Evolutionary conservation across 1,139 yeast species (phyloP).

Genomic region (Hyphopichia fennica): DNA sequence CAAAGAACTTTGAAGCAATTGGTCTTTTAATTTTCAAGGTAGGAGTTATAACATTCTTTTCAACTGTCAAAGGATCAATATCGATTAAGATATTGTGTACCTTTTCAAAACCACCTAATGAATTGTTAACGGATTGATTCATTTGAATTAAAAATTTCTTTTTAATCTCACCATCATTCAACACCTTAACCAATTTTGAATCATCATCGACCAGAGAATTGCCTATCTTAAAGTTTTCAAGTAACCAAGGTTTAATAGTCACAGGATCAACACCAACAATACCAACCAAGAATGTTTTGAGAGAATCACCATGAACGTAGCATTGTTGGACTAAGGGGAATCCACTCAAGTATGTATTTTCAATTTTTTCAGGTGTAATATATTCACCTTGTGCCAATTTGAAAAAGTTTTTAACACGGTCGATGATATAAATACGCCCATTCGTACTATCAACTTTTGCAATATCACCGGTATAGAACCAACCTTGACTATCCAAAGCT

Average conservation of each 20-base stretch:
- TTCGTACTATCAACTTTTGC: conserved; percentile 26
- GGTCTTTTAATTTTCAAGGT: conserved; percentile 72
- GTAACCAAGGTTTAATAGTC: conserved; percentile 13
- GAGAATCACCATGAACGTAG: conserved; percentile 55
- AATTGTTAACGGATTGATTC: conserved; percentile 21
- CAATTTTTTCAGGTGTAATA: conserved; percentile 37
- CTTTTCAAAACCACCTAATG: conserved; percentile 57
- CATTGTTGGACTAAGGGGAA: conserved; percentile 29
- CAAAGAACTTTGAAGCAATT: conserved; percentile 54
- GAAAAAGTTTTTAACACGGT: conserved; percentile 41
- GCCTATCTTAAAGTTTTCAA: conserved; percentile 15
- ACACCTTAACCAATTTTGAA: conserved; percentile 26
- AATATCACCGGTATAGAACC: conserved; percentile 45
- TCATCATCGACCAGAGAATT: conserved; percentile 14
- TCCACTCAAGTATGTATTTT: conserved; percentile 29
- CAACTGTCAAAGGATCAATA: conserved; percentile 66
- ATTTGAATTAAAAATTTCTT: conserved; percentile 26
- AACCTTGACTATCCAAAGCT: conserved; percentile 57
- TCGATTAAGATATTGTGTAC: conserved; percentile 59
- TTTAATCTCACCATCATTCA: conserved; percentile 30
- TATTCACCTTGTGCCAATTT: conserved; percentile 42
- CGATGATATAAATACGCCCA: conserved; percentile 32
- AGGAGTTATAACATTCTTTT: conserved; percentile 68
- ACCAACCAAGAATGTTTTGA: conserved; percentile 57
- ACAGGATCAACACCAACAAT: conserved; percentile 53